These are phyloP conservation scores for Penicillium sp. DNA, from an alignment of 2,329 filamentous ascomycete genomes.

Conservation along the genomic window DNA sequence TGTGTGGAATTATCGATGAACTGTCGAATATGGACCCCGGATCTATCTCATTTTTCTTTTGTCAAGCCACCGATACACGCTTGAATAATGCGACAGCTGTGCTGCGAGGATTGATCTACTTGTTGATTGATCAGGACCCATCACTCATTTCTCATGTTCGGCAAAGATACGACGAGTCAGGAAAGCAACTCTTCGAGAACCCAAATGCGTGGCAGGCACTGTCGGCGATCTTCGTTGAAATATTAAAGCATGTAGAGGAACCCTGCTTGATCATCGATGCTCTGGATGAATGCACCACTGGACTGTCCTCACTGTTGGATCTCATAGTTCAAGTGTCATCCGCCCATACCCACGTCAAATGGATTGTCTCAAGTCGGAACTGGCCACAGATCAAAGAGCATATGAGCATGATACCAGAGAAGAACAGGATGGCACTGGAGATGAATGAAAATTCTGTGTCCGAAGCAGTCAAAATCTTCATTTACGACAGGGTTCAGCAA, in stretches of 20 bases:
- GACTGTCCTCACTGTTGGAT: conserved; percentile 34
- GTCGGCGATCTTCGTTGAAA: conserved; percentile 38
- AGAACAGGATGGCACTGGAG: neutral
- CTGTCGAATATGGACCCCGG: neutral
- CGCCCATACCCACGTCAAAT: conserved; percentile 35
- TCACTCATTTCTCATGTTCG: conserved; percentile 36
- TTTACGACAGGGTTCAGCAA: neutral
- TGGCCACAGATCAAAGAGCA: conserved; percentile 4
- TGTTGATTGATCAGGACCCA: conserved; percentile 38
- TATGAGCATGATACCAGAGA: neutral
- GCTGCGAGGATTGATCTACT: conserved; percentile 46
- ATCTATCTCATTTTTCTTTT: conserved; percentile 29
- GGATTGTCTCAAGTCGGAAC: conserved; percentile 38
- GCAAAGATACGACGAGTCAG: neutral
- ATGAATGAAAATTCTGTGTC: conserved; percentile 1
- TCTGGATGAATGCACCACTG: conserved; percentile 47
- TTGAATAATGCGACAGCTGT: conserved; percentile 45
- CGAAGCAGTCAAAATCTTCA: neutral
- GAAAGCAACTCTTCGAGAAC: conserved; percentile 44
- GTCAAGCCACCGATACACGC: conserved; percentile 19
- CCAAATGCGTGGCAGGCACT: conserved; percentile 41
- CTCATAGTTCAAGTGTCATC: conserved; percentile 31
- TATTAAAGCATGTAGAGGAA: conserved; percentile 39
- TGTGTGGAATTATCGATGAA: conserved; percentile 2
- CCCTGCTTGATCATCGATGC: conserved; percentile 48